Base-by-base conservation (phyloP, 352 stramenopile species). In the Phytopythium delawarense region DNA sequence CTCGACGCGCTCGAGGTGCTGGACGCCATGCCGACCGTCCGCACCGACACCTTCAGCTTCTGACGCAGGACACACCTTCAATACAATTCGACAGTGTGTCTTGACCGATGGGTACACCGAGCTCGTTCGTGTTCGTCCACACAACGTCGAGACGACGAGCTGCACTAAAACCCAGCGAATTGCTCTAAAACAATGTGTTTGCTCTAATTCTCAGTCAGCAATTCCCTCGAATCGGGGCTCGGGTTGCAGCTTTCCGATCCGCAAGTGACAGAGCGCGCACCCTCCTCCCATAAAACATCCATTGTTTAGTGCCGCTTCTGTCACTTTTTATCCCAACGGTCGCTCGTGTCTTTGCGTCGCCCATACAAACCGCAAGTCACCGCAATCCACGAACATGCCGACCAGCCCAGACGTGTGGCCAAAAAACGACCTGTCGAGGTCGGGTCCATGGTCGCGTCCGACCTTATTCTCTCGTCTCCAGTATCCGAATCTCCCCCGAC, bases 31-130 rank as follows among this genome's bases (percentile, higher is more conserved):
- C 55, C 61, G 20, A 55, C 53, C 6, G 49, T 63, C 20, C 64
- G 61, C 6, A 39, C 65, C 6, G 68, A 78, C 39, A 72, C 65
- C 18, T 78, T 74, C 46, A 78, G 71, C 18, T 49, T 78, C 16
- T 78, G 54, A 59, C n/a, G n/a, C n/a, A n/a, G n/a, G n/a, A n/a
- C n/a, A n/a, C n/a, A n/a, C n/a, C n/a, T n/a, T n/a, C 44, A 25
- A 11, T 21, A 52, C n/a, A 7, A n/a, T 54, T n/a, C 12, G 1
- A 4, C n/a, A n/a, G 11, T n/a, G 39, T 45, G 8, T 18, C 13
- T 11, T 44, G 37, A 2, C 37, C 5, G 39, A 48, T 48, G 40
- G 40, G 18, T 48, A 48, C 40, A 25, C 40, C 39, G 39, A 44
- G 13, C n/a, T 48, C 40, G n/a, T n/a, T n/a, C n/a, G n/a, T n/a